Base-by-base conservation (phyloP, 495 filamentous ascomycete species). In the Xylaria longipes region DNA sequence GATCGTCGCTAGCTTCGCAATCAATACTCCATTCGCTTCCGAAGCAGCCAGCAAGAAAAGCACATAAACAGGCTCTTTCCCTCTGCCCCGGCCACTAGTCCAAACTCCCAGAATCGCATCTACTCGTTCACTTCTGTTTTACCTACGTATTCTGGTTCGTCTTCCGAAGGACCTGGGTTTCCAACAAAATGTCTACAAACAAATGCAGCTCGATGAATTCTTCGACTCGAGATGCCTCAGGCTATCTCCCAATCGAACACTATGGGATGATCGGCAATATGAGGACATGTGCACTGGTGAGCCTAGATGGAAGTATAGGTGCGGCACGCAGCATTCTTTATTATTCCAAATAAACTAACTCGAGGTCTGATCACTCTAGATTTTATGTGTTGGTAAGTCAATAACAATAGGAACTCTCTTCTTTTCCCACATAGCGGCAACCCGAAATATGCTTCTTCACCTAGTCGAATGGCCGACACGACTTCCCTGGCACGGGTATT, bases 251-350 rank as follows among this genome's bases (percentile, higher is more conserved):
- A 65, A 91, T 93, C 70, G 91, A 92, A 75, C 85, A 92, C 75
- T 93, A 93, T 84, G 91, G 91, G 39, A 82, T 93, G 71, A 91
- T 93, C 76, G 91, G 91, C 17, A 92, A 93, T 75, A 92, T 93
- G 91, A 85, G 89, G 74, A 93, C 91, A n/a, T 91, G 89, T 80
- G 91, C 91, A 29, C 81, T 93, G 35, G 86, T 92, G 41, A 90
- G 89, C 76, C 90, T 91, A 75, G 89, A 89, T 71, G 91, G 91
- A 17, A 90, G 89, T 73, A 76, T 92, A 73, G 76, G 76, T 78
- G 33, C 52, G 43, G 6, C 22, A n/a, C 27, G n/a, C 48, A 5
- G 57, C 69, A 37, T 29, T 25, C n/a, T 14, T 35, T 11, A n/a
- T 57, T n/a, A 11, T 57, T 71, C 45, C 56, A 22, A 0, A 43